Conservation (phyloP, 345 rosid species). For the Isatis tinctoria region DNA sequence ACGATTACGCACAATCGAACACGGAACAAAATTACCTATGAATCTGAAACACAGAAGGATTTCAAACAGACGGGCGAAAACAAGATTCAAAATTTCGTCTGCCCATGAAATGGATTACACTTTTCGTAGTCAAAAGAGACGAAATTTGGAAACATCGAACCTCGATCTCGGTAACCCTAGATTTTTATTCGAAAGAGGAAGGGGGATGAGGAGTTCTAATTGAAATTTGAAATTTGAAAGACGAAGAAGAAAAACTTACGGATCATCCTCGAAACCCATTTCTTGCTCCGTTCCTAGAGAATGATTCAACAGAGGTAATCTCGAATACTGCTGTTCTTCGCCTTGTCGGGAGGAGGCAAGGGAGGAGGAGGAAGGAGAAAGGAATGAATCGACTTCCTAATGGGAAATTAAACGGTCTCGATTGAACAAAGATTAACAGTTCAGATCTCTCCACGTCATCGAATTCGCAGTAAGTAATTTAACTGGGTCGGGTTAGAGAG, state of each 20-base stretch:
- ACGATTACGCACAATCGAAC: neutral
- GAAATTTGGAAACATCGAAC: neutral
- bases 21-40: constrained; percentile 2
- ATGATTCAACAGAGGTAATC: neutral
- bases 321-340: constrained; percentile 16
- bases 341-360: neutral
- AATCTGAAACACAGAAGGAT: neutral
- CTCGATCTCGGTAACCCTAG: constrained; percentile 34
- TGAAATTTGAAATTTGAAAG: neutral
- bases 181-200: neutral
- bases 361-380: neutral
- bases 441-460: constrained; percentile 24
- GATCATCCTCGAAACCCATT: constrained; percentile 79
- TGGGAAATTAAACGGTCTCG: constrained; percentile 19
- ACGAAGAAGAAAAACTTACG: constrained; percentile 35
- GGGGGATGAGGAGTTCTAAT: neutral
- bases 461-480: neutral
- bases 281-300: neutral
- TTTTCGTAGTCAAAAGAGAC: neutral
- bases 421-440: neutral
- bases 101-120: neutral
- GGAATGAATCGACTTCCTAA: neutral
- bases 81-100: neutral
- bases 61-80: neutral
- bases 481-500: too few species aligned